Evolutionary conservation across 768 basidiomycete genomes (phyloP), one percentile per base, ranked within the genome.

Genomic region (Lactifluus piperatus): DNA sequence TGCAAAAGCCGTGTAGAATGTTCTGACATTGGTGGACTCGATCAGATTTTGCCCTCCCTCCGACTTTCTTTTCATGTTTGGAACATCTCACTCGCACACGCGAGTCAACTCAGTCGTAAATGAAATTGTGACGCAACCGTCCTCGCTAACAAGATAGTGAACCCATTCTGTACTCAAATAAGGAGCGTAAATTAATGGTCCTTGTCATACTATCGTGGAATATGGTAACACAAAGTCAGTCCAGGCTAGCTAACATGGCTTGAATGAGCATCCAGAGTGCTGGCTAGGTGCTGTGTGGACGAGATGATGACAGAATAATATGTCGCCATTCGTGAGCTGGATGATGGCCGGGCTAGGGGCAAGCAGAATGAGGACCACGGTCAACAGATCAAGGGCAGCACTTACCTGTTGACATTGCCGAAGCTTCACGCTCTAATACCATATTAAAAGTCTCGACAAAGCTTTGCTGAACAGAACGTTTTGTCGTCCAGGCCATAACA

Each of bases 1-100:
- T 3, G 87, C 87, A 65, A 79, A 87, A 9, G 82, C 77, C n/a
- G 75, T 74, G 65, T 83, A 88, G 11, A 88, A 75, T 9, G 74
- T 68, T 81, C 76, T 20, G 79, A 67, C 80, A 81, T 81, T n/a
- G 45, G 47, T 9, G 46, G 26, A 44, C 43, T 18, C 44, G 55
- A 22, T 46, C 36, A 48, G 37, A 39, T 27, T 34, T 0, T 1
- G 34, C 1, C 34, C 30, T n/a, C n/a, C n/a, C n/a, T 30, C 30
- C 4, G 1, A 26, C 5, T 29, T 11, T 9, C 8, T 7, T 41
- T 30, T 37, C 55, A 24, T 56, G 18, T 49, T 50, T 14, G 27
- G 56, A 45, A 10, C 30, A 5, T n/a, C n/a, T n/a, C n/a, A n/a
- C n/a, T n/a, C n/a, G n/a, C n/a, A n/a, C n/a, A n/a, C n/a, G n/a